A percentile compares a stretch with the other conserved stretches of the same genome.
These are phyloP conservation scores for Odonthalia washingtoniensis DNA, from an alignment of 31 red algal species.

Conservation along the genomic window DNA sequence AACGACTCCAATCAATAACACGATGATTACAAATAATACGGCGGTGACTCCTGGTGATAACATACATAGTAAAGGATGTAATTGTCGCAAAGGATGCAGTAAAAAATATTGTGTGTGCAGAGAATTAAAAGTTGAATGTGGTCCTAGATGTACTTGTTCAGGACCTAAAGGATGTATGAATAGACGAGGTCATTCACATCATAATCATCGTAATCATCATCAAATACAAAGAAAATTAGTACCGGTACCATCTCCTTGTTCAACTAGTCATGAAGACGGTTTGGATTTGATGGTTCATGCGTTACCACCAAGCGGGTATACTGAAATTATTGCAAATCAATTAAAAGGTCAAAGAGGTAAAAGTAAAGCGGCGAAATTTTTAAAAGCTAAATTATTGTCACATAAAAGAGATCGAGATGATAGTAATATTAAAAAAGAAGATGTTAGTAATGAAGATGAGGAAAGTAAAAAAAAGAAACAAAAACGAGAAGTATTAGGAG, in stretches of 20 bases:
- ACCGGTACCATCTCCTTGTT: not conserved
- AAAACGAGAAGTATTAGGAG: too few relatives aligned
- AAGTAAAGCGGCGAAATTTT: too few relatives aligned
- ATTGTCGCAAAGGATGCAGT: slow-evolving; percentile 72
- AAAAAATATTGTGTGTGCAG: slow-evolving; percentile 82
- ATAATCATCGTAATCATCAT: not conserved
- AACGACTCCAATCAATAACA: too few relatives aligned
- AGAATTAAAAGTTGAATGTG: slow-evolving; percentile 51
- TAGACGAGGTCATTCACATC: slow-evolving; percentile 1
- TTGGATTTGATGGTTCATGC: not conserved
- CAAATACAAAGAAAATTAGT: too few relatives aligned
- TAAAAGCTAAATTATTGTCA: too few relatives aligned
- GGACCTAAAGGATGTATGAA: slow-evolving; percentile 68
- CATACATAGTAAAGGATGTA: slow-evolving; percentile 71
- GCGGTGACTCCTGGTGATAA: slow-evolving; percentile 25
- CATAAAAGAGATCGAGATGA: too few relatives aligned
- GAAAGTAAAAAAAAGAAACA: too few relatives aligned
- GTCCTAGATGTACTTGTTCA: slow-evolving; percentile 65
- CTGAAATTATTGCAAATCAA: not conserved
- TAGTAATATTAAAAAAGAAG: too few relatives aligned
- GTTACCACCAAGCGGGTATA: not conserved
- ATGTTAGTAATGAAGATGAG: too few relatives aligned
- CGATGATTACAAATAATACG: too few relatives aligned
- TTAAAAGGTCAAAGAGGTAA: not conserved
- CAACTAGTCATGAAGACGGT: not conserved